Evolutionary conservation across 1,139 yeast genomes (phyloP), one percentile per base, ranked within the genome.

Genomic region (Pichia sp.): DNA sequence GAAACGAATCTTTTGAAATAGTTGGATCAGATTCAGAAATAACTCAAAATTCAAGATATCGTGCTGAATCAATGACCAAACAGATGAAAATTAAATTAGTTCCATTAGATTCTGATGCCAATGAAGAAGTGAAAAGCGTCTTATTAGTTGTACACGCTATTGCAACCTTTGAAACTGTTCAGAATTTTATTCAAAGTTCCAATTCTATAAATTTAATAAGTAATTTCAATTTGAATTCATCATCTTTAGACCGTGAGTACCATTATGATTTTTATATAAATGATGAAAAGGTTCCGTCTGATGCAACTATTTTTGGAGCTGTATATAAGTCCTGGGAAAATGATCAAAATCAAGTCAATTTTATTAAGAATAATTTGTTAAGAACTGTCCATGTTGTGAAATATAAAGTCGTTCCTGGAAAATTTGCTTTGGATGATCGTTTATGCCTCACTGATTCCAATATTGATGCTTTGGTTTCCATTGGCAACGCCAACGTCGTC

Each of bases 101-200:
- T 3, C 62, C 68, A 8, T 66, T 61, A 22, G 70, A 66, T 29
- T 59, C 60, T 3, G 58, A 58, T 25, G 47, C 65, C 1, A 69
- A 73, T 1, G 56, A 62, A 1, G 59, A 57, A 7, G 56, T 69
- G 53, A 67, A 67, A 33, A 67, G 68, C 32, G 59, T 82, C 57
- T 65, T 78, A 30, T 66, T 89, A 22, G 74, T 90, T 20, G 85
- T 86, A n/a, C 96, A 89, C 60, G 95, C 95, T 0, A 82, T 89
- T 55, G 95, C 96, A 0, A 84, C 96, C 0, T 82, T 87, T 59
- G 76, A 74, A 48, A 78, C 90, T 1, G 71, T 90, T 35, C 82
- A 78, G 42, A 74, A 79, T 2, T 87, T 86, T 56, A 64, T 82
- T 50, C 76, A 65, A 39, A 66, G 65, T 41, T 45, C 51, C 1